Percentiles rank a stretch among this genome's conserved stretches.
phyloP scores from a whole-genome alignment of 345 rosid species.

The Eucalyptus fibrosa region DNA sequence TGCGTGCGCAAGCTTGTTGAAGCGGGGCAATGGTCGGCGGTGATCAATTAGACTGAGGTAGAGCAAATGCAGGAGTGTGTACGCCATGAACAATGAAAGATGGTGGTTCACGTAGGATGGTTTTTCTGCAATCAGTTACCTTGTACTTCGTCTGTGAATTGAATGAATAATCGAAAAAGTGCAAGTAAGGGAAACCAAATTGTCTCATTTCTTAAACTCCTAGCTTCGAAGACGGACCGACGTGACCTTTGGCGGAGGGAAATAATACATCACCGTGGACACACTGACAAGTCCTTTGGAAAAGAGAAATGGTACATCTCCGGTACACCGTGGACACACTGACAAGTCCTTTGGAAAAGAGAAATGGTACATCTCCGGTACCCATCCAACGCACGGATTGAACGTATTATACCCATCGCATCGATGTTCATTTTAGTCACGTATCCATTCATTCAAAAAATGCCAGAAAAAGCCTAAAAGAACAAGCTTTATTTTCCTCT shows the following conservation, averaged over 20 bases:
- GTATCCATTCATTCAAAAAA: not conserved
- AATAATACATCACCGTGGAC: not conserved
- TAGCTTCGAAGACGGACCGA: not conserved
- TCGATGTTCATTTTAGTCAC: not conserved
- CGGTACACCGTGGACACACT: not conserved
- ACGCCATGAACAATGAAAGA: not conserved
- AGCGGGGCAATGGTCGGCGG: not conserved
- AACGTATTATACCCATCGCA: not conserved
- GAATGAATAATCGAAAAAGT: not conserved
- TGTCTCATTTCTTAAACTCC: not conserved
- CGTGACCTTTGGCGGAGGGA: not conserved
- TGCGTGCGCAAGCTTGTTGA: not conserved
- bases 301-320: not conserved
- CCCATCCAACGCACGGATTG: not conserved
- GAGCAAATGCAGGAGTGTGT: not conserved
- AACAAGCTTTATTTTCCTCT: not conserved
- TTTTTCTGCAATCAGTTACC: not conserved
- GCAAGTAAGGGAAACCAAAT: not conserved
- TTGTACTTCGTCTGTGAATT: not conserved
- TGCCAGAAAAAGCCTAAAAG: not conserved
- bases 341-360: not conserved
- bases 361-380: not conserved
- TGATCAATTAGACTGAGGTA: not conserved
- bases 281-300: not conserved
- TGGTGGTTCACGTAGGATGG: not conserved